These are phyloP conservation scores for Nigrospora oryzae DNA, from an alignment of 2,329 filamentous ascomycete genomes.

Conservation along the genomic window DNA sequence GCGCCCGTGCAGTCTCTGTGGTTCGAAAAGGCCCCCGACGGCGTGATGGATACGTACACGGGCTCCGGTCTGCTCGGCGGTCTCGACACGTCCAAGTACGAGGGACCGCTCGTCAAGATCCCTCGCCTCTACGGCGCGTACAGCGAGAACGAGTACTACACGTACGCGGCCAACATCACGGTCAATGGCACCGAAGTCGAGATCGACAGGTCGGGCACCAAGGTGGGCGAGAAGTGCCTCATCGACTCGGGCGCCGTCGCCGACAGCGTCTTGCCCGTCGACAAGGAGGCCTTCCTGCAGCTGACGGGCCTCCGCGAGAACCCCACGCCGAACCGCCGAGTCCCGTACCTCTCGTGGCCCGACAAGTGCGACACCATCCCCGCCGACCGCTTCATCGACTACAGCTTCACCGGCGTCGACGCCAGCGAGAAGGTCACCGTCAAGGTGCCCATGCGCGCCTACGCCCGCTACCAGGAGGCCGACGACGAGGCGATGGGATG, in stretches of 20 bases:
- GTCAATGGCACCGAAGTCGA: constrained; percentile 12
- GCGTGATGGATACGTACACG: constrained; percentile 12
- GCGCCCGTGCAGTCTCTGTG: constrained; percentile 22
- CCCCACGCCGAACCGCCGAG: constrained; percentile 5
- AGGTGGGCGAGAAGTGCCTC: constrained; percentile 12
- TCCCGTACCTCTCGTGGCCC: constrained; percentile 9
- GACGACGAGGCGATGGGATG: constrained; percentile 8
- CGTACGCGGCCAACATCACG: constrained; percentile 10
- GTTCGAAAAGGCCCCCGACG: constrained; percentile 19
- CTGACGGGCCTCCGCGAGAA: constrained; percentile 2
- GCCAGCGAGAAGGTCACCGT: constrained; percentile 16
- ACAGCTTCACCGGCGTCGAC: constrained; percentile 5
- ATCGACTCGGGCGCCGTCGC: constrained; percentile 20
- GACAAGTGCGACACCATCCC: constrained; percentile 20
- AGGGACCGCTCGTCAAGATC: constrained; percentile 20
- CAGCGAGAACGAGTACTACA: constrained; percentile 8
- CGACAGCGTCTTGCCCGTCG: constrained; percentile 16
- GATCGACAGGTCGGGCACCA: not conserved
- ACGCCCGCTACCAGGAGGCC: constrained; percentile 15
- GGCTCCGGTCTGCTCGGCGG: constrained; percentile 23
- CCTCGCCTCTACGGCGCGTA: constrained; percentile 11
- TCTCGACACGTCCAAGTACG: constrained; percentile 23
- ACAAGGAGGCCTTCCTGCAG: constrained; percentile 5
- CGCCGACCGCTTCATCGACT: constrained; percentile 14
- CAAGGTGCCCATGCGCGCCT: constrained; percentile 16